Percentiles rank a stretch among this genome's conserved stretches.
These are phyloP conservation scores for Atkinsonella texensis DNA, from an alignment of 2,329 filamentous ascomycete species.

Conservation along the genomic window DNA sequence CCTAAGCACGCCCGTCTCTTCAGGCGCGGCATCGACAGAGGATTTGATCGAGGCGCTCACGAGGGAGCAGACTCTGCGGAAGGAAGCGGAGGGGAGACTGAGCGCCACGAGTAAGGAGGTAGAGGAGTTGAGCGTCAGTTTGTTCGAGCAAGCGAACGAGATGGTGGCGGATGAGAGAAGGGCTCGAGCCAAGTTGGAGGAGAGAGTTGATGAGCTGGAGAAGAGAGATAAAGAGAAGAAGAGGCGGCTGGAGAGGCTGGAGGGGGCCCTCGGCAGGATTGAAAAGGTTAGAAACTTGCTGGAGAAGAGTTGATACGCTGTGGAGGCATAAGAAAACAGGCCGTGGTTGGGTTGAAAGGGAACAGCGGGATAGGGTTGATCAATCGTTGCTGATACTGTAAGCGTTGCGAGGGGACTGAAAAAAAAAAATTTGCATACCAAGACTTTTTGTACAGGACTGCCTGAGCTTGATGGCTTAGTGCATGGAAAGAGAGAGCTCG, in stretches of 20 bases:
- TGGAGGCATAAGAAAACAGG: too few relatives aligned
- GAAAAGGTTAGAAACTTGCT: conserved; percentile 57
- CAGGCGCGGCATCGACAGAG: conserved; percentile 19
- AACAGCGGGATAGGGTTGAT: too few relatives aligned
- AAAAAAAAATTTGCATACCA: too few relatives aligned
- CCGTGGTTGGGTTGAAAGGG: too few relatives aligned
- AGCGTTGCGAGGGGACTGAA: too few relatives aligned
- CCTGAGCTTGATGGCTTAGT: too few relatives aligned
- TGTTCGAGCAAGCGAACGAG: conserved; percentile 77
- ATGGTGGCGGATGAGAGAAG: conserved; percentile 72
- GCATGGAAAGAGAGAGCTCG: too few relatives aligned
- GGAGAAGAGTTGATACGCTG: conserved; percentile 16
- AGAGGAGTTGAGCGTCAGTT: conserved; percentile 61
- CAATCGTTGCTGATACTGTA: too few relatives aligned
- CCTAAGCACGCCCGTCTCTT: background rate
- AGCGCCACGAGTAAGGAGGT: conserved; percentile 58
- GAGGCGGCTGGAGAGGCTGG: conserved; percentile 54
- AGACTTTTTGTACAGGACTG: too few relatives aligned
- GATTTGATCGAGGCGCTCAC: conserved; percentile 52
- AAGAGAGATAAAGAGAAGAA: conserved; percentile 58
- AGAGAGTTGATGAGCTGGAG: conserved; percentile 57
- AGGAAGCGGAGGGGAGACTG: conserved; percentile 56
- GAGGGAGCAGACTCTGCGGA: conserved; percentile 53
- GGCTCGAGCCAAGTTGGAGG: conserved; percentile 58
- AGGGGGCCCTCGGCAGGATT: conserved; percentile 58